These are phyloP conservation scores for Martensiomyces pterosporus DNA, from an alignment of 192 early-diverging fungal species.

Conservation along the genomic window DNA sequence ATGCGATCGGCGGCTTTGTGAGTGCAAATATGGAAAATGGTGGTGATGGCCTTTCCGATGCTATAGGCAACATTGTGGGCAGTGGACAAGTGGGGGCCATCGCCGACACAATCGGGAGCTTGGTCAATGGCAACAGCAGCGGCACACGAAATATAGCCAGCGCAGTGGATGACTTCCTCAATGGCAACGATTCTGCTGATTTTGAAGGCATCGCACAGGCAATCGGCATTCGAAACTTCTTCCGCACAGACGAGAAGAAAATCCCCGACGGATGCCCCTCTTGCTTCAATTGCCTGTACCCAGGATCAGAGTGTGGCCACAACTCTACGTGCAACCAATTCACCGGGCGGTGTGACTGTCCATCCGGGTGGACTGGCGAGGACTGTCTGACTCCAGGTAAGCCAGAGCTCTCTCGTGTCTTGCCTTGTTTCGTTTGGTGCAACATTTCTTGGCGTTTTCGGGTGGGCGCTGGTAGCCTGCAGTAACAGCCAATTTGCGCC, in stretches of 20 bases:
- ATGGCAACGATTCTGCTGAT: constrained; percentile 28
- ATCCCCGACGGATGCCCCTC: constrained; percentile 61
- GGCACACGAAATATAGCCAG: constrained; percentile 13
- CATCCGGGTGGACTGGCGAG: constrained; percentile 74
- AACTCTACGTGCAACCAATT: constrained; percentile 70
- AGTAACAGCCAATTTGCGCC: constrained; percentile 2
- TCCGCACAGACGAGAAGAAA: constrained; percentile 25
- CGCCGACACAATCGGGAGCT: constrained; percentile 1
- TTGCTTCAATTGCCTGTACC: constrained; percentile 83
- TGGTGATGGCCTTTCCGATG: neutral
- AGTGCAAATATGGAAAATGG: neutral
- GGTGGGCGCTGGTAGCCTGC: too few relatives aligned
- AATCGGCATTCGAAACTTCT: constrained; percentile 41
- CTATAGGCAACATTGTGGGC: neutral
- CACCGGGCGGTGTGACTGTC: constrained; percentile 71
- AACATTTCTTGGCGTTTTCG: too few relatives aligned
- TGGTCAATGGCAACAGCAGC: constrained; percentile 1
- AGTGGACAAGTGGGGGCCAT: neutral
- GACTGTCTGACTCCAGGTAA: constrained; percentile 66
- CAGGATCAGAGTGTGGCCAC: constrained; percentile 68
- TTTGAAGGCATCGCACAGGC: constrained; percentile 30
- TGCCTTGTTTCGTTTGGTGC: too few relatives aligned
- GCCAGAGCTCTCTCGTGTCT: too few relatives aligned
- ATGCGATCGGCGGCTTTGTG: constrained; percentile 1
- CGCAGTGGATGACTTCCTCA: constrained; percentile 29